phyloP scores from a whole-genome alignment of 163 green algal genomes.

The Volvox carteri region DNA sequence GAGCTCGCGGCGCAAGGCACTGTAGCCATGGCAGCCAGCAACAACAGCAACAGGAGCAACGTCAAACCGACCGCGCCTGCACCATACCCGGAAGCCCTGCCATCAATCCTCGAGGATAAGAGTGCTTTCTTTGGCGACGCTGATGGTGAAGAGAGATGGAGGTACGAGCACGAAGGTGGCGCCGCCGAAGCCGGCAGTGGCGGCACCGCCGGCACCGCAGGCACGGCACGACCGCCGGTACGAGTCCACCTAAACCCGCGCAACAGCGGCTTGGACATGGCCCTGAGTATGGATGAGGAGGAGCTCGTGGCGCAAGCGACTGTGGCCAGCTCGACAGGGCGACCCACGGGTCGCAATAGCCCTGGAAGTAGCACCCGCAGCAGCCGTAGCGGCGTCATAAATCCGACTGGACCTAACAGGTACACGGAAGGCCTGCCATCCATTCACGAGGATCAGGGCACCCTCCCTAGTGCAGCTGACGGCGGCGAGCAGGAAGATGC shows the following conservation, averaged over 20 bases:
- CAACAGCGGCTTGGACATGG: constrained; percentile 11
- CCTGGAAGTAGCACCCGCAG: neutral
- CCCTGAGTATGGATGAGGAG: constrained; percentile 34
- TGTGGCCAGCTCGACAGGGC: neutral
- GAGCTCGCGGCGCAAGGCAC: neutral
- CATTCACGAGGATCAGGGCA: constrained; percentile 25
- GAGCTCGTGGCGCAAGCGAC: neutral
- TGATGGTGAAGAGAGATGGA: too few relatives aligned
- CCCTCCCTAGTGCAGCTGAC: neutral
- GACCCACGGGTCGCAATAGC: neutral
- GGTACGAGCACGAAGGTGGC: too few relatives aligned
- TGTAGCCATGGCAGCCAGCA: too few relatives aligned
- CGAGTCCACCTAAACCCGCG: constrained; percentile 15
- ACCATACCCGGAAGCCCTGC: too few relatives aligned
- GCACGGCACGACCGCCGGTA: neutral
- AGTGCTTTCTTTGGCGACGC: too few relatives aligned
- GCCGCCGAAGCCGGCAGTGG: neutral
- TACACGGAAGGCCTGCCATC: neutral
- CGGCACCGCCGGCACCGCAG: neutral
- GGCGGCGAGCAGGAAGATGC: too few relatives aligned
- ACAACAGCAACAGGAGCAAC: too few relatives aligned
- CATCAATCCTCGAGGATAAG: too few relatives aligned
- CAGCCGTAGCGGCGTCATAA: neutral
- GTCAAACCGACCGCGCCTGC: too few relatives aligned
- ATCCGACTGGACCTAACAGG: neutral